phyloP scores from a whole-genome alignment of 768 basidiomycete genomes.

The Russula ochroleuca region DNA sequence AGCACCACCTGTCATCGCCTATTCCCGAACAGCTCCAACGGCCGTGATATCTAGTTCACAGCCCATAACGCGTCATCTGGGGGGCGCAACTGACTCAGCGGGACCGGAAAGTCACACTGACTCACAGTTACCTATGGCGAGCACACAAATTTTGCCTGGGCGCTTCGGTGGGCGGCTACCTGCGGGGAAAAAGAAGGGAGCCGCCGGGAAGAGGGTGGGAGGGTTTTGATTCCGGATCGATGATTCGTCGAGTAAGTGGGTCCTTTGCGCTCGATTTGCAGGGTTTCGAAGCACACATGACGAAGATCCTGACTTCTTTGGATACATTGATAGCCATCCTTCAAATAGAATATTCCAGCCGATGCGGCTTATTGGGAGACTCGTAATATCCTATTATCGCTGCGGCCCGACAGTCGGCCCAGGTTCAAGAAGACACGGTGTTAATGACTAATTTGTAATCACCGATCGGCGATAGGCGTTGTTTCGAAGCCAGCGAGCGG shows the following conservation, averaged over 20 bases:
- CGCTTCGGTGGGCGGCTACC: conserved; percentile 57
- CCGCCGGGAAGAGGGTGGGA: conserved; percentile 51
- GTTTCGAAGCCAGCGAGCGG: neutral
- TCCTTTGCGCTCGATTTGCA: neutral
- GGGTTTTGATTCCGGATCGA: conserved; percentile 52
- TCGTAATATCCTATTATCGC: neutral
- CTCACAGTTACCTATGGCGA: conserved; percentile 38
- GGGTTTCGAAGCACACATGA: neutral
- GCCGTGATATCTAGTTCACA: conserved; percentile 6
- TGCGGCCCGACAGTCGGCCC: no score
- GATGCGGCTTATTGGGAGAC: neutral
- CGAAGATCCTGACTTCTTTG: neutral
- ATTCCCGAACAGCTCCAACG: neutral
- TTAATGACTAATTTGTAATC: neutral
- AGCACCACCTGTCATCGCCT: neutral
- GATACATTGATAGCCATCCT: neutral
- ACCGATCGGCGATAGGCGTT: neutral
- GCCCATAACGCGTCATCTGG: neutral
- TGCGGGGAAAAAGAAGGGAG: conserved; percentile 49
- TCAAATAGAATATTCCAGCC: neutral
- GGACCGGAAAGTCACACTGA: neutral
- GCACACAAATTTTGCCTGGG: conserved; percentile 70
- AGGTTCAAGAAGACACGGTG: neutral
- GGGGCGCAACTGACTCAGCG: neutral
- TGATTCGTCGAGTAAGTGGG: neutral